Evolutionary conservation across 2,329 filamentous ascomycete genomes (phyloP).

Genomic region (Penicillium sp.): DNA sequence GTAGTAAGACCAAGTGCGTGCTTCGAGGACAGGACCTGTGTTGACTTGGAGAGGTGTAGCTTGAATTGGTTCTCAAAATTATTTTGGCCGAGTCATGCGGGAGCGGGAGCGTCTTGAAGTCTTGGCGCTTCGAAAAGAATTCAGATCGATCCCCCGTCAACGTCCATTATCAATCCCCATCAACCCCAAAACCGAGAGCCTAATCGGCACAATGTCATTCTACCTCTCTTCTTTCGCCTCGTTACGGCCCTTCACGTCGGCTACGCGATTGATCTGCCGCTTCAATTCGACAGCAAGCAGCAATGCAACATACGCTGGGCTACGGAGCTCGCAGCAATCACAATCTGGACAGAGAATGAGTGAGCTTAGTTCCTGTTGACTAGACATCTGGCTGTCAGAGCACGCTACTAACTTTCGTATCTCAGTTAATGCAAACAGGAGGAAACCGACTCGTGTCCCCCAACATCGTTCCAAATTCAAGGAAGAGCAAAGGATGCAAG

Average conservation of each 20-base stretch:
- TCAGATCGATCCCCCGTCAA: slow-evolving; percentile 20
- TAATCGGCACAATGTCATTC: slow-evolving; percentile 32
- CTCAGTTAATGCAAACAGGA: too few species aligned
- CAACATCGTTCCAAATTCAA: slow-evolving; percentile 29
- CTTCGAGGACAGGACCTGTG: not conserved
- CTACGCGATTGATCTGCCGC: slow-evolving; percentile 31
- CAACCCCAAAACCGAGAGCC: not conserved
- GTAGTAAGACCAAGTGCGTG: not conserved
- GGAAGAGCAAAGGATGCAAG: slow-evolving; percentile 42
- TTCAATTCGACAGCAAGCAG: slow-evolving; percentile 41
- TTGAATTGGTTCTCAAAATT: not conserved
- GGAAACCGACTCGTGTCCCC: too few species aligned
- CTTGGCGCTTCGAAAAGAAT: slow-evolving; percentile 40
- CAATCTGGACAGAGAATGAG: slow-evolving; percentile 16
- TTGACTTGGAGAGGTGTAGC: not conserved
- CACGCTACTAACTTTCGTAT: not conserved
- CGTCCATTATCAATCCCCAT: not conserved
- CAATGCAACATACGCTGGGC: slow-evolving; percentile 32
- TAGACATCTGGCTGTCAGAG: too few species aligned
- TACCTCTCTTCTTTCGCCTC: slow-evolving; percentile 34
- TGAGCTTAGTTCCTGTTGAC: not conserved
- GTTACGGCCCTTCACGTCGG: slow-evolving; percentile 31
- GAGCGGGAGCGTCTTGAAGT: slow-evolving; percentile 21
- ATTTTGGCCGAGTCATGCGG: slow-evolving; percentile 14
- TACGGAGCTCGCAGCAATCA: slow-evolving; percentile 23